A percentile compares a stretch with the other conserved stretches of the same genome.
These are phyloP conservation scores for Talaromyces stipitatus DNA, from an alignment of 495 filamentous ascomycete genomes.

Conservation along the genomic window DNA sequence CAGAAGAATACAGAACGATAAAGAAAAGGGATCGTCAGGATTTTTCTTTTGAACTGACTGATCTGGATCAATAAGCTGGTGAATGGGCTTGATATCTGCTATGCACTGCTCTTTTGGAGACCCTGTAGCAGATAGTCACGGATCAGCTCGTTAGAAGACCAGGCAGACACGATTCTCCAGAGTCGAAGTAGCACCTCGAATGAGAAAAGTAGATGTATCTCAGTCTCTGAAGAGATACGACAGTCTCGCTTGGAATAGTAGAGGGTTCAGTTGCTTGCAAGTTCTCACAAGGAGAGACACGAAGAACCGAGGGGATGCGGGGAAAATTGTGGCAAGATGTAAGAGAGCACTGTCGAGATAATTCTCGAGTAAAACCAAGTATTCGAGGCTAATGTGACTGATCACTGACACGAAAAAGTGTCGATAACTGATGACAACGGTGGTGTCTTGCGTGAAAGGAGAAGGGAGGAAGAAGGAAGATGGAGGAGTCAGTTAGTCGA, in stretches of 20 bases:
- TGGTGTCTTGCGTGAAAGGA: not conserved
- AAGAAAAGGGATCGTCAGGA: slow-evolving; percentile 4
- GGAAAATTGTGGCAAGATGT: slow-evolving; percentile 1
- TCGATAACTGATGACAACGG: not conserved
- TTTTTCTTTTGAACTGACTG: not conserved
- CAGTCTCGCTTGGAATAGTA: not conserved
- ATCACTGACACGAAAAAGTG: not conserved
- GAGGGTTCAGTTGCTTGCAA: not conserved
- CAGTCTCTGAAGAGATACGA: not conserved
- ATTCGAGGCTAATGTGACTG: not conserved
- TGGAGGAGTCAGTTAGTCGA: not conserved
- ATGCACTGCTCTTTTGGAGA: not conserved
- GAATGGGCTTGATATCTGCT: not conserved
- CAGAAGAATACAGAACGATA: not conserved
- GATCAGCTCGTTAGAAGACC: not conserved
- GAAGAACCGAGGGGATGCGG: not conserved
- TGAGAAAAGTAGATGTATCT: not conserved
- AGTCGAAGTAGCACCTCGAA: not conserved
- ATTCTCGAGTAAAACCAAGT: not conserved
- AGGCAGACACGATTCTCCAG: not conserved
- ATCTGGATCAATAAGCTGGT: not conserved
- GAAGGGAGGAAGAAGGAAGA: not conserved
- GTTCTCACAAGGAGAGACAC: not conserved
- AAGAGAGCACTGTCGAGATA: not conserved
- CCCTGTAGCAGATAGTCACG: not conserved